Percentiles rank a stretch among this genome's conserved stretches.
Evolutionary conservation across 176 grass and related monocot species (phyloP).

Genomic region (Juncus effusus): DNA sequence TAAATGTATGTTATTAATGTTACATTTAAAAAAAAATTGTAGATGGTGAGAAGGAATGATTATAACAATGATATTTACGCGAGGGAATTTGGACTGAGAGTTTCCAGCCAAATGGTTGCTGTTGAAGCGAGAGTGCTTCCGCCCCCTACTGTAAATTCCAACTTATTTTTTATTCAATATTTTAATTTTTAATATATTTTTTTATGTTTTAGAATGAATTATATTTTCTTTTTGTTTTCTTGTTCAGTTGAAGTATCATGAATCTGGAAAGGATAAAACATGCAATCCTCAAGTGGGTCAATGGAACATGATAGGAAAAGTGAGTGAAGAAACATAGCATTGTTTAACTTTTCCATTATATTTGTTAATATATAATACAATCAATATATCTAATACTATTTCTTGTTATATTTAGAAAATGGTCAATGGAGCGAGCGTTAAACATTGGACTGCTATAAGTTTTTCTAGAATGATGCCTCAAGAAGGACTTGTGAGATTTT

Average conservation of each 20-base stretch:
- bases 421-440: constrained; percentile 55
- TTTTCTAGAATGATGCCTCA: constrained; percentile 42
- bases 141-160: constrained; percentile 43
- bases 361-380: background rate
- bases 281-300: constrained; percentile 59
- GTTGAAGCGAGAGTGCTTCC: constrained; percentile 71
- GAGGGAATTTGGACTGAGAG: constrained; percentile 69
- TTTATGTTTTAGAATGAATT: background rate
- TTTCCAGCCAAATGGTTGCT: constrained; percentile 41
- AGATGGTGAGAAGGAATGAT: constrained; percentile 46
- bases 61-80: constrained; percentile 43
- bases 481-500: constrained; percentile 49
- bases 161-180: background rate
- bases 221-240: background rate
- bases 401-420: constrained; percentile 46
- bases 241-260: constrained; percentile 78
- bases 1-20: constrained; percentile 10
- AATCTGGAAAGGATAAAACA: constrained; percentile 54
- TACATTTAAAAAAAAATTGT: background rate
- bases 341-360: background rate
- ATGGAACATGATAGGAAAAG: constrained; percentile 93
- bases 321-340: background rate
- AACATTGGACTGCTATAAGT: constrained; percentile 64
- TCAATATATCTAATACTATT: background rate
- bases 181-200: background rate